Evolutionary conservation across 2,329 filamentous ascomycete genomes (phyloP).

Genomic region (Aspergillus sp.): DNA sequence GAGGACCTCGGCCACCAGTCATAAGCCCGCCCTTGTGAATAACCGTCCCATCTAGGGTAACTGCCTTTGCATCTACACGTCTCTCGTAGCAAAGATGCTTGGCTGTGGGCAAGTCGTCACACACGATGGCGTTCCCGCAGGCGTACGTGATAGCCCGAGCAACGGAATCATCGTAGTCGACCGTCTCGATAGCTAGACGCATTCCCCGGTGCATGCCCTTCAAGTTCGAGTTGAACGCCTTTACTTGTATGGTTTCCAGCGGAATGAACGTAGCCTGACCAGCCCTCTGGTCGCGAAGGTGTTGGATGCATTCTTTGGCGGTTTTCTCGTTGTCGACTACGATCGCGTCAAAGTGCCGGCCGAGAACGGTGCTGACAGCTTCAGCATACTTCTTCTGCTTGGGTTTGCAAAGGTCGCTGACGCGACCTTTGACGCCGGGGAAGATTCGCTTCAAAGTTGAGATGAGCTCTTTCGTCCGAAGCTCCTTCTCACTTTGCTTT

Average conservation of each 20-base stretch:
- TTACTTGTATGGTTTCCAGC: conserved; percentile 93
- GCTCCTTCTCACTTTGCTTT: conserved; percentile 75
- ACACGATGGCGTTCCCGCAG: conserved; percentile 90
- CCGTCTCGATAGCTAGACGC: conserved; percentile 86
- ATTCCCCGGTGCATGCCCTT: conserved; percentile 78
- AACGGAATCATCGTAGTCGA: conserved; percentile 80
- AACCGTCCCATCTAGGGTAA: conserved; percentile 88
- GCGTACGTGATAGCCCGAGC: conserved; percentile 92
- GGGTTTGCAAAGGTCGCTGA: conserved; percentile 85
- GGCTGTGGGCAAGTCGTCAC: conserved; percentile 75
- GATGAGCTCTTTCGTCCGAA: conserved; percentile 70
- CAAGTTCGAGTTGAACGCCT: conserved; percentile 76
- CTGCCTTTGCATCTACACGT: conserved; percentile 81
- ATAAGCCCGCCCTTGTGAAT: conserved; percentile 95
- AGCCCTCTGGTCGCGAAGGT: conserved; percentile 80
- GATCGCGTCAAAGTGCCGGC: conserved; percentile 86
- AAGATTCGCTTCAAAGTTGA: conserved; percentile 81
- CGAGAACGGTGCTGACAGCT: conserved; percentile 84
- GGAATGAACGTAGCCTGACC: conserved; percentile 90
- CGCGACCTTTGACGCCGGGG: conserved; percentile 79
- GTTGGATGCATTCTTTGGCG: conserved; percentile 86
- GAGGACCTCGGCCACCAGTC: conserved; percentile 83
- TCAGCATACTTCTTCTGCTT: conserved; percentile 96
- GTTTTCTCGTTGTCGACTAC: conserved; percentile 94
- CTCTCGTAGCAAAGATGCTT: conserved; percentile 82